Evolutionary conservation across 495 filamentous ascomycete genomes (phyloP), one percentile per base, ranked within the genome.

Genomic region (Amphirosellinia nigrospora): DNA sequence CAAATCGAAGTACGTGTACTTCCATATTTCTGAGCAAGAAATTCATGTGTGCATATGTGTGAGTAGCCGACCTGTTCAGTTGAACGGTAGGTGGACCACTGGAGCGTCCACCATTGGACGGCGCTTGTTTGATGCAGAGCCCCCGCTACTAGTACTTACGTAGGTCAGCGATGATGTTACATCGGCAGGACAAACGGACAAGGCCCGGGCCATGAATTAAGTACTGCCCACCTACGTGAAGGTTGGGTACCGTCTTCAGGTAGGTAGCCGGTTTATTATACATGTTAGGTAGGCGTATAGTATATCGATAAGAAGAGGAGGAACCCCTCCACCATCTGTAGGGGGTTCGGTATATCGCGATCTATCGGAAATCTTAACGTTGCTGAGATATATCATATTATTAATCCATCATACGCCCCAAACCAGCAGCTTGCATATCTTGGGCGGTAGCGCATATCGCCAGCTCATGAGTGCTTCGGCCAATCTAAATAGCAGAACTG

Each of bases 101-200:
- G 43, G 23, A 28, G 39, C 61, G 23, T 28, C n/a, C 34, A 26
- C 46, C 3, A 65, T 38, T 65, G 63, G 63, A 39, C 46, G 30
- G 63, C 63, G 63, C 63, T 65, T 65, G 63, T 64, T 36, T 50
- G 61, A 28, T 36, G 45, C 61, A 48, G 61, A 63, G 21, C 6
- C 16, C 26, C 60, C 4, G 36, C 58, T 28, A 43, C n/a, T n/a
- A 4, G 46, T 21, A 48, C 50, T 36, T 36, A 36, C 30, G 26
- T 11, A 64, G 61, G 26, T 48, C 28, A 26, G 61, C 30, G 61
- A 50, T 8, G 50, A 32, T 48, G 61, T 34, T 28, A 21, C 43
- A 34, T 50, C 43, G n/a, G 10, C 58, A 28, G 36, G 36, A 41
- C 36, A 36, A 19, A 58, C 55, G 36, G 55, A 36, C 13, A 11